Base-by-base conservation (phyloP, 768 basidiomycete species). In the Cystobasidium onofrii region DNA sequence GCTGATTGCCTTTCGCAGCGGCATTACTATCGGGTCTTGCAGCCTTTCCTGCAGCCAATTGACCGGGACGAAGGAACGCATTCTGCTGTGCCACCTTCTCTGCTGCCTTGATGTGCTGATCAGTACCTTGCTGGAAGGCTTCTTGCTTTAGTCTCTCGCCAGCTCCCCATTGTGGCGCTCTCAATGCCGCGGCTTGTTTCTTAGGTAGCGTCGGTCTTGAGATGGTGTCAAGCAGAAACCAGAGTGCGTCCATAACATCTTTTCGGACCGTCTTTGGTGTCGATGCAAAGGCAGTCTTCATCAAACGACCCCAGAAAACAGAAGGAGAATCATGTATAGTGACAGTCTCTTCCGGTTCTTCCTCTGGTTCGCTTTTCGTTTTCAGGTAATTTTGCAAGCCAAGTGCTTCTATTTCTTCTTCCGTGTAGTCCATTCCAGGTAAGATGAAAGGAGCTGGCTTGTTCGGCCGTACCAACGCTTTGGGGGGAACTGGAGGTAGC, bases 371-470 rank as follows among this genome's bases (percentile, higher is more conserved):
- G 34, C 12, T 29, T 9, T 46, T 12, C 33, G 10, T 64, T 39
- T 46, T 36, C 7, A 31, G 10, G 25, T 46, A 64, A 39, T 64
- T 36, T 20, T 64, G 36, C 13, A 39, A 25, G 20, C 63, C 63
- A 2, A 64, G 9, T 31, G 33, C 63, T 25, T 64, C 63, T 25
- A 64, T 43, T 25, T 64, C 63, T 25, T 64, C 33, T 13, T 64
- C 63, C 2, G 63, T 64, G 41, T 64, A 64, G 6, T 39, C 63
- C 36, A 64, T 64, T 12, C 63, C 63, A 43, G 63, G 63, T 31
- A 64, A 36, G 3, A 39, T 64, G 63, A 64, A 64, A 27, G 63
- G 63, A 12, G 63, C 63, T 13, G 63, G 63, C 63, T 64, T 34
- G 27, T 64, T 64, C 33, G 63, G 63, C 43, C 63, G 63, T 12